Evolutionary conservation across 2,329 filamentous ascomycete species (phyloP).

Genomic region (Penicillium sp.): DNA sequence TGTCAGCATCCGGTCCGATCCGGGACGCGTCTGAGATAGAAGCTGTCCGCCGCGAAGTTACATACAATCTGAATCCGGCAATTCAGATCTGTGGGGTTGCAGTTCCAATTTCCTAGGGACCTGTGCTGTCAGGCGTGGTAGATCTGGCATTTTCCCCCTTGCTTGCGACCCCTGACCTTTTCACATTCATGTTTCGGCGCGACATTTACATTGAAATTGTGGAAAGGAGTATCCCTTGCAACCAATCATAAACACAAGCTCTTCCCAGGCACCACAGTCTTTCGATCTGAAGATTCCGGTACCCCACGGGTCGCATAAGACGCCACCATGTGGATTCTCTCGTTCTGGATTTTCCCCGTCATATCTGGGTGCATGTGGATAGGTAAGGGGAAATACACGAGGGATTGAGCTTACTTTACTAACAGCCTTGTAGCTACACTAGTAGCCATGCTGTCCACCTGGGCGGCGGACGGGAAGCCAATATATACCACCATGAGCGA

Average conservation of each 20-base stretch:
- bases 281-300: neutral
- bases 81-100: conserved; percentile 1
- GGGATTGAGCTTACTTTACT: neutral
- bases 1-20: conserved; percentile 2
- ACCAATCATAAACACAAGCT: neutral
- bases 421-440: conserved; percentile 3
- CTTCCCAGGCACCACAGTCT: neutral
- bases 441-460: conserved; percentile 7
- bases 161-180: neutral
- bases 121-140: neutral
- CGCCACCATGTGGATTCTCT: conserved; percentile 12
- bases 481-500: conserved; percentile 5
- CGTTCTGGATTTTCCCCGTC: conserved; percentile 12
- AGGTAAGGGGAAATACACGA: conserved; percentile 1
- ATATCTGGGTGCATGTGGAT: conserved; percentile 14
- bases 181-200: neutral
- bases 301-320: neutral
- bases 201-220: neutral
- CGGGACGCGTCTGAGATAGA: neutral
- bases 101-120: neutral
- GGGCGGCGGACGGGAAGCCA: conserved; percentile 12
- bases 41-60: neutral
- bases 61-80: neutral
- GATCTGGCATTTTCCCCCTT: conserved; percentile 1
- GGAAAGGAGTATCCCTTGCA: neutral